Percentiles rank a stretch among this genome's conserved stretches.
These are phyloP conservation scores for Coemansia pectinata DNA, from an alignment of 192 early-diverging fungal genomes.

Conservation along the genomic window DNA sequence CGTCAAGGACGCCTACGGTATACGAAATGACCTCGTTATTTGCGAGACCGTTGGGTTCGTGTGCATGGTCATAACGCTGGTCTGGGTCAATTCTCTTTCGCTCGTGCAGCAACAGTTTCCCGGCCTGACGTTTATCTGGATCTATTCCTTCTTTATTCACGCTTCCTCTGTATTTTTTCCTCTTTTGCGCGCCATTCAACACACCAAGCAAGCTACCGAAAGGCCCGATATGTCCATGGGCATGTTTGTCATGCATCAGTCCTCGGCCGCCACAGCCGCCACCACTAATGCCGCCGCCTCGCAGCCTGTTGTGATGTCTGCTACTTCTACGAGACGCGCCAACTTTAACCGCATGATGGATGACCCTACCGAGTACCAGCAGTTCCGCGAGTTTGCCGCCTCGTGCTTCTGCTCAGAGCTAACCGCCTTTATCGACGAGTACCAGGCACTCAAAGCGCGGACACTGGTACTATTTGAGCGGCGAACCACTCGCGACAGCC, in stretches of 20 bases:
- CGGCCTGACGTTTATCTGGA: conserved; percentile 34
- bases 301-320: background rate
- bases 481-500: background rate
- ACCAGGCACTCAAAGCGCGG: conserved; percentile 30
- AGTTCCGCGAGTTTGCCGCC: conserved; percentile 29
- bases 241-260: conserved; percentile 1
- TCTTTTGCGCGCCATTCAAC: conserved; percentile 19
- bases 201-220: conserved; percentile 8
- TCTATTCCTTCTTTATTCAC: conserved; percentile 32
- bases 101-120: conserved; percentile 32
- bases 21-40: conserved; percentile 60
- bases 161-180: conserved; percentile 35
- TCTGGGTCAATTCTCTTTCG: conserved; percentile 31
- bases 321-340: conserved; percentile 13
- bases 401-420: conserved; percentile 50
- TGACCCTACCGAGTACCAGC: conserved; percentile 20
- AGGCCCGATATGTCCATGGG: background rate
- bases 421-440: conserved; percentile 38
- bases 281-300: background rate
- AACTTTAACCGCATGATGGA: conserved; percentile 36
- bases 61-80: conserved; percentile 40
- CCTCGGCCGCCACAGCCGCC: background rate
- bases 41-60: conserved; percentile 49
- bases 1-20: conserved; percentile 59
- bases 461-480: conserved; percentile 5